Conservation (phyloP, 2,329 filamentous ascomycete genomes). For the Fusarium abutilonis region DNA sequence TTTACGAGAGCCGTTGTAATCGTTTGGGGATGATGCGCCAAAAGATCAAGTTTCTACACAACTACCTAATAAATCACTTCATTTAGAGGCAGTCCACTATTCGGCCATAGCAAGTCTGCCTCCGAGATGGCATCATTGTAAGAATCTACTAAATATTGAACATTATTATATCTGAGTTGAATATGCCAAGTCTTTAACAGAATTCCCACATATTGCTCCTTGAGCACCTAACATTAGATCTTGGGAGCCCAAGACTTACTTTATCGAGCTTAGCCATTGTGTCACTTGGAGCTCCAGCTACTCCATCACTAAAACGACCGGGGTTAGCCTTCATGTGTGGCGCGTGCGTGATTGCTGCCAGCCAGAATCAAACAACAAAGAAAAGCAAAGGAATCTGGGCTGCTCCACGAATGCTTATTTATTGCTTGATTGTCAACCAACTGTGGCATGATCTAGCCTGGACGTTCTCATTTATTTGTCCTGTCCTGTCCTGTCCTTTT, state of each 20-base stretch:
- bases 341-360: constrained; percentile 33
- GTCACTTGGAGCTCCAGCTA: constrained; percentile 16
- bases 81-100: too few species aligned
- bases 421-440: constrained; percentile 21
- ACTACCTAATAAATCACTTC: too few species aligned
- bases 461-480: not conserved
- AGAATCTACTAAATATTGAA: too few species aligned
- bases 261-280: constrained; percentile 12
- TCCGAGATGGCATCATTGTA: too few species aligned
- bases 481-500: not conserved
- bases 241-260: not conserved
- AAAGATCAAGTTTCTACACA: too few species aligned
- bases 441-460: constrained; percentile 13
- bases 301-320: constrained; percentile 15
- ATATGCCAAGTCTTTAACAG: too few species aligned
- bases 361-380: constrained; percentile 24
- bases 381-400: constrained; percentile 7
- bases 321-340: constrained; percentile 18
- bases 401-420: constrained; percentile 10
- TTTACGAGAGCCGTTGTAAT: too few species aligned
- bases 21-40: too few species aligned
- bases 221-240: too few species aligned
- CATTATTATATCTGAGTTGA: too few species aligned
- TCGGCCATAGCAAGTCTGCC: too few species aligned
- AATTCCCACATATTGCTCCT: too few species aligned